Evolutionary conservation across 2,329 filamentous ascomycete species (phyloP).

Genomic region (Volutella citrinella): DNA sequence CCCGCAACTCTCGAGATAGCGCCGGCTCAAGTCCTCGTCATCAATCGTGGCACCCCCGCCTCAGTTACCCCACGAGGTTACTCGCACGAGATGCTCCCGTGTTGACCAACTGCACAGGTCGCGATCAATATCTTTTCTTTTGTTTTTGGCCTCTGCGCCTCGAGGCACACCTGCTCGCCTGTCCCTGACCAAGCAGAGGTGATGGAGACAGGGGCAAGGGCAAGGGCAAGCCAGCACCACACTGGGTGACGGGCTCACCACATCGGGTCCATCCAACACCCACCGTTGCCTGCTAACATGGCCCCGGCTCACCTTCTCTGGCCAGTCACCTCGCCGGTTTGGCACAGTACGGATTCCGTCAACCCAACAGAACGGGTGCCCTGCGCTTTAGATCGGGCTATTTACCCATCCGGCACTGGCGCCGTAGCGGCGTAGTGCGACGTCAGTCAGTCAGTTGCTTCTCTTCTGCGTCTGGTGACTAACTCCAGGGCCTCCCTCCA

Average conservation of each 20-base stretch:
- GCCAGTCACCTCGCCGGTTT: constrained; percentile 18
- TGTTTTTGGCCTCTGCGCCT: too few relatives aligned
- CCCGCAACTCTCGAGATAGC: constrained; percentile 31
- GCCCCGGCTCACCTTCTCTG: constrained; percentile 13
- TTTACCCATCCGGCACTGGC: constrained; percentile 11
- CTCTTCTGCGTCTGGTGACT: constrained; percentile 15
- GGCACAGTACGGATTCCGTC: constrained; percentile 16
- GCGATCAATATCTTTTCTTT: too few relatives aligned
- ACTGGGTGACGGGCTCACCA: constrained; percentile 20
- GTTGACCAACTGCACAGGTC: too few relatives aligned
- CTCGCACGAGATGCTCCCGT: too few relatives aligned
- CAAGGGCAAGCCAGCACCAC: constrained; percentile 20
- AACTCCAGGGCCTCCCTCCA: too few relatives aligned
- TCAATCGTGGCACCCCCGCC: constrained; percentile 17
- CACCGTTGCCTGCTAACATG: constrained; percentile 15
- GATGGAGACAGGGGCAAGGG: constrained; percentile 16
- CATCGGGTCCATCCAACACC: constrained; percentile 17
- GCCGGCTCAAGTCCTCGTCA: constrained; percentile 23
- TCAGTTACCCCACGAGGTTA: constrained; percentile 17
- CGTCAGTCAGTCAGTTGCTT: constrained; percentile 9
- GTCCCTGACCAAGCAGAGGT: too few relatives aligned
- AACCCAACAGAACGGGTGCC: constrained; percentile 23
- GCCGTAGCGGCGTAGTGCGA: constrained; percentile 12
- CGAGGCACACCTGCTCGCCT: too few relatives aligned
- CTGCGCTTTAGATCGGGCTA: constrained; percentile 23